phyloP scores from a whole-genome alignment of 83 land plant species.

The Thuja plicata region DNA sequence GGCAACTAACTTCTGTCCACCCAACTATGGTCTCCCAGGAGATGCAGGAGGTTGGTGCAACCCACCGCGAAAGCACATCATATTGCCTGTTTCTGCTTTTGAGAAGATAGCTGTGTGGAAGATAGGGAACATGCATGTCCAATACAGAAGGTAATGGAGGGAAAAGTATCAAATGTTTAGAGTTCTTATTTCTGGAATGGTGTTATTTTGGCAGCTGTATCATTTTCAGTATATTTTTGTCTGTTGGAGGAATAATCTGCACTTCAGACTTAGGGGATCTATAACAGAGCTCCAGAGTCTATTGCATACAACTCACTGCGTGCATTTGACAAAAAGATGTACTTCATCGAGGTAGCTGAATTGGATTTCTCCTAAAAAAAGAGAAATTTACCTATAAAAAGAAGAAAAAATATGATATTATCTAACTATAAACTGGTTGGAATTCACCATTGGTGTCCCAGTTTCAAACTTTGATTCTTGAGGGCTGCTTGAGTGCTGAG shows the following conservation, averaged over 20 bases:
- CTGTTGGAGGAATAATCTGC: background rate
- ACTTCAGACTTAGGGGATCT: background rate
- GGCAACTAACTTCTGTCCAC: constrained; percentile 75
- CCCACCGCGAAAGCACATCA: constrained; percentile 59
- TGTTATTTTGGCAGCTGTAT: background rate
- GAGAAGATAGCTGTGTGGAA: constrained; percentile 81
- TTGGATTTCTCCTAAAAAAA: background rate
- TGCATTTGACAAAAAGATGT: background rate
- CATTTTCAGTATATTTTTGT: background rate
- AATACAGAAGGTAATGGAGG: constrained; percentile 52
- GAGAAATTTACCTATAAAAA: background rate
- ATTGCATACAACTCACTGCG: background rate
- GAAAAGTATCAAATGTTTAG: background rate
- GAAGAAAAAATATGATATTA: background rate
- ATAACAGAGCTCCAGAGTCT: background rate
- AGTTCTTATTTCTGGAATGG: background rate
- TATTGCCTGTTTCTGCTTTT: constrained; percentile 64
- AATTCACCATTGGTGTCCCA: background rate
- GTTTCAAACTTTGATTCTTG: background rate
- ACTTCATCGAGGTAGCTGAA: background rate
- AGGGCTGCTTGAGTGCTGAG: background rate
- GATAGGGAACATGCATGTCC: constrained; percentile 65
- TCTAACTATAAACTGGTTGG: background rate
- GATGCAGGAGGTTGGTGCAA: constrained; percentile 74
- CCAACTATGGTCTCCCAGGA: constrained; percentile 58